Percentiles rank a stretch among this genome's conserved stretches.
Evolutionary conservation across 1,139 yeast genomes (phyloP).

Genomic region (Suhomyces maxii): DNA sequence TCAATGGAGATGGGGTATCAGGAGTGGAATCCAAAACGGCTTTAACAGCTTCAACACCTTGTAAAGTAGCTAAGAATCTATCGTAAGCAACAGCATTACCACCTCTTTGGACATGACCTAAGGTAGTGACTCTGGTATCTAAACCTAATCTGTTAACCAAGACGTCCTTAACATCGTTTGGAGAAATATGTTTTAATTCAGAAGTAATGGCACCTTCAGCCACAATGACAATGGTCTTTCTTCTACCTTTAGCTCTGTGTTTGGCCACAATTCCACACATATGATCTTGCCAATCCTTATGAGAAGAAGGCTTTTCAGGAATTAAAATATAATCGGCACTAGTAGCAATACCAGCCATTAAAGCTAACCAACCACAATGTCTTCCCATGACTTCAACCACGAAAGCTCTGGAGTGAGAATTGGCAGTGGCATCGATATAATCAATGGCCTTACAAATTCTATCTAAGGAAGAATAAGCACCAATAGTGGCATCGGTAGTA

Average conservation of each 20-base stretch:
- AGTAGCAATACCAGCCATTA: constrained; percentile 94
- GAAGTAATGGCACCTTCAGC: constrained; percentile 96
- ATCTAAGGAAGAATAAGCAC: constrained; percentile 91
- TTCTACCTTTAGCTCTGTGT: constrained; percentile 83
- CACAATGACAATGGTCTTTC: constrained; percentile 93
- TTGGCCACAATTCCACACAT: constrained; percentile 68
- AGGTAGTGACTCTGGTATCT: constrained; percentile 90
- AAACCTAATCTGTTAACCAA: constrained; percentile 73
- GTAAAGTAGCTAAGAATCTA: constrained; percentile 85
- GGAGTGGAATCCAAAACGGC: constrained; percentile 90
- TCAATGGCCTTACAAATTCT: constrained; percentile 93
- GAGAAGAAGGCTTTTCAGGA: constrained; percentile 72
- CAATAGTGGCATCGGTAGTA: constrained; percentile 92
- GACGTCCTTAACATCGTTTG: constrained; percentile 76
- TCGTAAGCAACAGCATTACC: constrained; percentile 96
- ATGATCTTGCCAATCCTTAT: constrained; percentile 75
- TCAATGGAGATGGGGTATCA: constrained; percentile 92
- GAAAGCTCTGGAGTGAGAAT: constrained; percentile 95
- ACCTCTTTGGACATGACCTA: constrained; percentile 98
- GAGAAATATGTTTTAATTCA: constrained; percentile 76
- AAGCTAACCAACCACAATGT: constrained; percentile 98
- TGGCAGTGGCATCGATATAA: constrained; percentile 94
- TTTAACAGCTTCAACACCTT: constrained; percentile 96
- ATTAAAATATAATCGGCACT: constrained; percentile 93
- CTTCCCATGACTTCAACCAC: constrained; percentile 99